Evolutionary conservation across 2,329 filamentous ascomycete genomes (phyloP), one percentile per base, ranked within the genome.

Genomic region (Hymenoscyphus albidus): DNA sequence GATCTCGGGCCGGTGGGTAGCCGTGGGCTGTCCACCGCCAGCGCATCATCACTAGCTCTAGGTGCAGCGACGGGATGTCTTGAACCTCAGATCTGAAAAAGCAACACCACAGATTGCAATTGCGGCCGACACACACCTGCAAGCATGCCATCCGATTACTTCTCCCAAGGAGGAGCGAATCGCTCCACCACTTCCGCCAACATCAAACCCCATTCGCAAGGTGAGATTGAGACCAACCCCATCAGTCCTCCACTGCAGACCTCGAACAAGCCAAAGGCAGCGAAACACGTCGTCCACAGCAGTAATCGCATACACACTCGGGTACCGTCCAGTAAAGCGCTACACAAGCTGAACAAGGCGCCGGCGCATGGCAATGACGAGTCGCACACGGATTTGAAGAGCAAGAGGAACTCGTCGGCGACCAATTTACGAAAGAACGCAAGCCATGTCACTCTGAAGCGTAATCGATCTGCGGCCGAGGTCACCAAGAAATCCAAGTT

Each of bases 401-500:
- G 70, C 55, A 66, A 63, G 13, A 67, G 64, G 48, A 72, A 72
- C 64, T 63, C 67, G 9, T 75, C 73, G 9, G 66, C 71, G n/a
- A 73, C 71, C 16, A 73, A 64, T 58, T 76, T 85, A 13, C 54
- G n/a, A 10, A 74, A 73, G 68, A 86, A 84, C 74, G 69, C 77
- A 13, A 86, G 85, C 3, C 80, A 84, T 62, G 77, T 81, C 16
- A 84, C 76, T 70, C 76, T 87, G 62, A 86, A 85, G 77, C 84
- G 85, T 74, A 87, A 87, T 74, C 82, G 81, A 59, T 88, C 85
- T 31, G 80, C 84, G 69, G 81, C 79, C 71, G 85, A 87, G 67
- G 79, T 88, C 51, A 75, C 73, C 69, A 82, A 81, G 65, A 80
- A 80, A 64, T 77, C 77, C 56, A 84, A 82, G 70, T 83, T 83